phyloP scores from a whole-genome alignment of 2,329 filamentous ascomycete genomes.

The Huntiella omanensis region DNA sequence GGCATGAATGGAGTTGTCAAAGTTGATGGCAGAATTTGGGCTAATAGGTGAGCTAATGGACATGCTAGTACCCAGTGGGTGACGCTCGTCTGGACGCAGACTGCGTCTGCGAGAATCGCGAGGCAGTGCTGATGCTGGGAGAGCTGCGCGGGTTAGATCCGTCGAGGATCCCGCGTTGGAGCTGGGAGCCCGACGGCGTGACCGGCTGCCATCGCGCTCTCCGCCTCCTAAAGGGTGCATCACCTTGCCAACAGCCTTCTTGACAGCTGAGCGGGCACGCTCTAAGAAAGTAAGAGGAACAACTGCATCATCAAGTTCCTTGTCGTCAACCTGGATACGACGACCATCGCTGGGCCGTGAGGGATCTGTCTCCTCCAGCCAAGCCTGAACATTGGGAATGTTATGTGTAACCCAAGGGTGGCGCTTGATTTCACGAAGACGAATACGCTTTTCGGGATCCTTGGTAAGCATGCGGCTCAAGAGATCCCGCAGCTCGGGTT shows the following conservation, averaged over 20 bases:
- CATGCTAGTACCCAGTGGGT: constrained; percentile 13
- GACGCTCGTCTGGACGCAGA: constrained; percentile 27
- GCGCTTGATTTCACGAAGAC: constrained; percentile 76
- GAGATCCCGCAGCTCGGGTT: constrained; percentile 62
- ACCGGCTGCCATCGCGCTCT: constrained; percentile 36
- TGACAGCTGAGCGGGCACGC: constrained; percentile 60
- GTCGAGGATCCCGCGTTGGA: constrained; percentile 45
- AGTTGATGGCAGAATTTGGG: constrained; percentile 13
- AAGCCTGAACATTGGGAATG: constrained; percentile 52
- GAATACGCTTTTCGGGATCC: constrained; percentile 75
- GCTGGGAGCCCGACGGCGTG: constrained; percentile 38
- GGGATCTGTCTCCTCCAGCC: constrained; percentile 92
- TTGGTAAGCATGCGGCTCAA: constrained; percentile 66
- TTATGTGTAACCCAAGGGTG: constrained; percentile 80
- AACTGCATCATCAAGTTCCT: constrained; percentile 77
- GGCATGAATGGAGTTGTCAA: constrained; percentile 23
- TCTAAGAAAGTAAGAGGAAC: constrained; percentile 77
- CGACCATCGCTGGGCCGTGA: constrained; percentile 57
- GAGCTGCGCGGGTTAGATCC: constrained; percentile 24
- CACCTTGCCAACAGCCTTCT: constrained; percentile 45
- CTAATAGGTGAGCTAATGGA: constrained; percentile 12
- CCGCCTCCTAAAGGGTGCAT: constrained; percentile 33
- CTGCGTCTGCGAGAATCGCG: constrained; percentile 32
- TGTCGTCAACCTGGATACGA: constrained; percentile 80
- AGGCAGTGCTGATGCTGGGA: constrained; percentile 14